Base-by-base conservation (phyloP, 1,284 basidiomycete genomes). In the Melampsora americana region DNA sequence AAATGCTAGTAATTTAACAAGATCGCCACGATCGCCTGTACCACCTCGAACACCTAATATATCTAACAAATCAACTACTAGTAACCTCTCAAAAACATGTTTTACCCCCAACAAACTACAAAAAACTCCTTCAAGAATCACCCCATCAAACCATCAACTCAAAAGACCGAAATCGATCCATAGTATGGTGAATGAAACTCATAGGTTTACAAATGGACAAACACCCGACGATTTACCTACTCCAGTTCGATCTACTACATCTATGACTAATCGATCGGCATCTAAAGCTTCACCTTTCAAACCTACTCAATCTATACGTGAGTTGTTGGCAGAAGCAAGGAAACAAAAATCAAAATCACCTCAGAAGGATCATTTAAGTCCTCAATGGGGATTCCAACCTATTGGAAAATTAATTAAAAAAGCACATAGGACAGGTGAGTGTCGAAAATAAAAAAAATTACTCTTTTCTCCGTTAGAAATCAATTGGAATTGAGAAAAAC, bases 371-470 rank as follows among this genome's bases (percentile, higher is more conserved):
- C 61, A 30, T 62, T 62, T 16, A 48, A 72, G 28, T 48, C 42
- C 64, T 59, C n/a, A 62, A 16, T 74, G 71, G 64, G 46, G 71
- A 42, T 74, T 66, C 32, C 64, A 56, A 42, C 50, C 71, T 5
- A 56, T 74, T 39, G 64, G 59, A 39, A 74, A 46, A 59, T n/a
- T n/a, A 11, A 56, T 74, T n/a, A 48, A 74, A 60, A 74, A 66
- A n/a, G 71, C 71, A 44, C 71, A 74, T 35, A 74, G 48, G 53
- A 59, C 64, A 56, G 71, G 71, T 56, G 56, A n/a, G 71, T 66
- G 48, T 12, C 3, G 50, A 20, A 5, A 35, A n/a, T n/a, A n/a
- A n/a, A n/a, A n/a, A n/a, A n/a, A n/a, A n/a, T n/a, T n/a, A n/a
- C n/a, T n/a, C n/a, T n/a, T n/a, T n/a, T n/a, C n/a, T n/a, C n/a